Conservation (phyloP, 2,329 filamentous ascomycete genomes). For the Colletotrichum liaoningense region DNA sequence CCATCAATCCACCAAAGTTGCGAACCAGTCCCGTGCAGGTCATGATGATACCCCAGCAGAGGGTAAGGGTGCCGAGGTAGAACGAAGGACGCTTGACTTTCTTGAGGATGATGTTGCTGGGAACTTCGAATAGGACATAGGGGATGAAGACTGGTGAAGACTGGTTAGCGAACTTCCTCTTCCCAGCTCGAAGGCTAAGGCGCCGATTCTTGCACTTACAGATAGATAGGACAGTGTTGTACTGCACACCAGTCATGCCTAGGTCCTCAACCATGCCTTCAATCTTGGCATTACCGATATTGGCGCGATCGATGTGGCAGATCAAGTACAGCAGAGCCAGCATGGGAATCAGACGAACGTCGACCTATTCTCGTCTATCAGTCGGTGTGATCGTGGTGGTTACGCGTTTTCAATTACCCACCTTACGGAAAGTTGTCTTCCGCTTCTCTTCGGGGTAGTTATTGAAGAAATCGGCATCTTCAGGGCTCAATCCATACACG, state of each 20-base stretch:
- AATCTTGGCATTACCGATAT: conserved; percentile 64
- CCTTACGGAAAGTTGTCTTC: conserved; percentile 40
- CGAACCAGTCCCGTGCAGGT: conserved; percentile 41
- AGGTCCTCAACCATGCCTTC: conserved; percentile 45
- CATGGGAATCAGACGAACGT: conserved; percentile 51
- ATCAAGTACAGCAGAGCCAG: conserved; percentile 69
- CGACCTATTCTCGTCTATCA: conserved; percentile 15
- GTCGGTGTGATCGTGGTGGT: no score
- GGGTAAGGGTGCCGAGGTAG: conserved; percentile 74
- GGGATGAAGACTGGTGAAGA: conserved; percentile 67
- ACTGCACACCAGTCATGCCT: conserved; percentile 63
- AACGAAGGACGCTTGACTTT: conserved; percentile 68
- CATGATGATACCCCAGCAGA: conserved; percentile 49
- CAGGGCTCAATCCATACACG: conserved; percentile 42
- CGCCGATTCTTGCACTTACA: conserved; percentile 69
- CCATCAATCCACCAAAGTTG: conserved; percentile 40
- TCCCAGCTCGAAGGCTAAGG: conserved; percentile 56
- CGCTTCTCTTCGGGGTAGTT: conserved; percentile 41
- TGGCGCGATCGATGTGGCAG: conserved; percentile 67
- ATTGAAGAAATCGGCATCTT: conserved; percentile 46
- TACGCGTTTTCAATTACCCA: background rate
- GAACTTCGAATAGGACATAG: conserved; percentile 73
- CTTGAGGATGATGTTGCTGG: conserved; percentile 76
- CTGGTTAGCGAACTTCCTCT: background rate
- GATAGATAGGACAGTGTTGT: conserved; percentile 62